phyloP scores from a whole-genome alignment of 1,284 basidiomycete genomes.

The Microbotryomycetes sp. region DNA sequence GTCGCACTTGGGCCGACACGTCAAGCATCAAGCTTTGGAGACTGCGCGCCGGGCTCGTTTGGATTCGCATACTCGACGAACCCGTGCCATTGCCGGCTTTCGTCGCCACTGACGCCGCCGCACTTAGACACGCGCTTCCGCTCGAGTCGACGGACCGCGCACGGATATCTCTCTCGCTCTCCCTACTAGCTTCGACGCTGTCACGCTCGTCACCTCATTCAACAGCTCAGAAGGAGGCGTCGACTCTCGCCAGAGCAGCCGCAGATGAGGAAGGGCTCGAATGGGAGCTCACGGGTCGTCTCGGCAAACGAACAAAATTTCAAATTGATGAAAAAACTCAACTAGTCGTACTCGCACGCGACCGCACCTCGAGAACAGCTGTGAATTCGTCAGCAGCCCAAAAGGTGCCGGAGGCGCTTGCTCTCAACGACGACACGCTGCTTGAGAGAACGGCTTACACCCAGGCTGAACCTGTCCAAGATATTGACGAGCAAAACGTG shows the following conservation, averaged over 20 bases:
- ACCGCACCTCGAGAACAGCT: conserved; percentile 47
- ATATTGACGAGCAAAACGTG: conserved; percentile 40
- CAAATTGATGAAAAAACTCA: conserved; percentile 80
- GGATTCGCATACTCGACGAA: conserved; percentile 80
- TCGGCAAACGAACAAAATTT: conserved; percentile 92
- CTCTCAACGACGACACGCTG: conserved; percentile 91
- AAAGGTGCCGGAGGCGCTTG: conserved; percentile 62
- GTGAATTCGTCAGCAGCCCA: conserved; percentile 19
- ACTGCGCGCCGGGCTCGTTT: conserved; percentile 63
- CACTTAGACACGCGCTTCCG: conserved; percentile 15
- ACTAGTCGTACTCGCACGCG: conserved; percentile 83
- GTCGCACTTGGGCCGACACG: conserved; percentile 44
- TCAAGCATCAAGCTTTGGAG: conserved; percentile 54
- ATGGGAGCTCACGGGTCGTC: conserved; percentile 86
- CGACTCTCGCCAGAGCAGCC: conserved; percentile 70
- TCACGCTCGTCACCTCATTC: conserved; percentile 48
- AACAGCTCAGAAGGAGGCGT: conserved; percentile 57
- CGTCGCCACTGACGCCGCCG: conserved; percentile 35
- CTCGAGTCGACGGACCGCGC: conserved; percentile 43
- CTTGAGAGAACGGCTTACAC: conserved; percentile 92
- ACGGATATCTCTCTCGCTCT: conserved; percentile 67
- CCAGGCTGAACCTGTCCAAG: conserved; percentile 40
- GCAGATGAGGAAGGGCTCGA: conserved; percentile 68
- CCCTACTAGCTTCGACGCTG: conserved; percentile 66
- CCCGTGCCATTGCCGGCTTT: conserved; percentile 59